Conservation (phyloP, 805 yeast genomes). For the Yamadazyma laniorum region DNA sequence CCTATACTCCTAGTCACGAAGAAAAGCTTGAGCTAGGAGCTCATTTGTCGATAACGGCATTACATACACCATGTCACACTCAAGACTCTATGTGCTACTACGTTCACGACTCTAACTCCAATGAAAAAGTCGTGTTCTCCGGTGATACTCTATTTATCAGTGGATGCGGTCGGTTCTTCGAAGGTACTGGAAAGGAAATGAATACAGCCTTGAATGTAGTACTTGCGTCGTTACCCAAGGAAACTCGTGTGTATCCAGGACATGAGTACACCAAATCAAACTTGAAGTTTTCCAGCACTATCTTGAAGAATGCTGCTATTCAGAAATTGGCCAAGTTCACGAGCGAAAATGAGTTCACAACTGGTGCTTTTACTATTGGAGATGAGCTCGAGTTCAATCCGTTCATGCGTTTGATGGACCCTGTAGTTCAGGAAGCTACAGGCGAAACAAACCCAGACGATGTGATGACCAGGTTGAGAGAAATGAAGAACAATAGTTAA, state of each 20-base stretch:
- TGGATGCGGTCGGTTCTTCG: constrained; percentile 97
- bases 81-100: constrained; percentile 92
- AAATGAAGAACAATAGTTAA: constrained; percentile 57
- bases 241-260: constrained; percentile 83
- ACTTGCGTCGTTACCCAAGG: constrained; percentile 61
- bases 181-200: constrained; percentile 86
- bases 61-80: constrained; percentile 98
- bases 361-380: constrained; percentile 80
- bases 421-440: constrained; percentile 56
- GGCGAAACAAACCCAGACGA: constrained; percentile 49
- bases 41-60: constrained; percentile 64
- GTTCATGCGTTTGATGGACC: constrained; percentile 76
- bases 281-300: constrained; percentile 69
- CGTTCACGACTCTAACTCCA: constrained; percentile 61
- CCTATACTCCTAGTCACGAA: constrained; percentile 64
- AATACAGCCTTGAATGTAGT: constrained; percentile 57
- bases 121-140: constrained; percentile 77
- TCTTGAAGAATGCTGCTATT: constrained; percentile 56
- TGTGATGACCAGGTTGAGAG: constrained; percentile 72
- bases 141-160: constrained; percentile 94
- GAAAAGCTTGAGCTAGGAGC: constrained; percentile 64
- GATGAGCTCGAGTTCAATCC: constrained; percentile 88
- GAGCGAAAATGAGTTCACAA: constrained; percentile 61
- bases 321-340: constrained; percentile 51
- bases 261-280: constrained; percentile 92